Conservation (phyloP, 768 basidiomycete species). For the Candolleomyces aberdarensis region DNA sequence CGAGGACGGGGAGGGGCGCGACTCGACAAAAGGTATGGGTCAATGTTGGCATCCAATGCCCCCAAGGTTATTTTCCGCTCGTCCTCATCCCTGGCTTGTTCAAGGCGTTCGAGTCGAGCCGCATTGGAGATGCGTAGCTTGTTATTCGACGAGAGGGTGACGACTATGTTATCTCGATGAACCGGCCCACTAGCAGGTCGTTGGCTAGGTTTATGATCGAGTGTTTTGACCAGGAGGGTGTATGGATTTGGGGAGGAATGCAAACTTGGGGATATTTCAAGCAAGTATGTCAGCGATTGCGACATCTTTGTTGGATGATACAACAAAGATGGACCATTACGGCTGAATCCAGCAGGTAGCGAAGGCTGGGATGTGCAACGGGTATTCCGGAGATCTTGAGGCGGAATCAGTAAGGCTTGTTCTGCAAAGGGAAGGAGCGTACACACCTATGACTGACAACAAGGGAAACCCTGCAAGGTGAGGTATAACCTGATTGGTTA, state of each 20-base stretch:
- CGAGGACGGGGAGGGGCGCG: no score
- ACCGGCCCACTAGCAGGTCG: neutral
- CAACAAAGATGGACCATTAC: conserved; percentile 28
- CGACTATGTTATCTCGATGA: neutral
- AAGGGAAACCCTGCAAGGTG: conserved; percentile 50
- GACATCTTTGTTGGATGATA: conserved; percentile 38
- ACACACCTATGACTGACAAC: conserved; percentile 59
- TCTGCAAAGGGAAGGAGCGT: conserved; percentile 1
- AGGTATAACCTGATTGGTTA: conserved; percentile 42
- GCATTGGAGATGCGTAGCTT: conserved; percentile 19
- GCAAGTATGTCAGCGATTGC: conserved; percentile 29
- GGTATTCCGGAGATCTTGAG: conserved; percentile 49
- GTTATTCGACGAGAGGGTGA: conserved; percentile 4
- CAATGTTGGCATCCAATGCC: no score
- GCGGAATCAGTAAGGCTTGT: conserved; percentile 10
- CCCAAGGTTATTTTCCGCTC: neutral
- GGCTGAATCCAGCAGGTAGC: conserved; percentile 24
- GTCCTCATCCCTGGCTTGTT: conserved; percentile 16
- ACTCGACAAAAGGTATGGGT: no score
- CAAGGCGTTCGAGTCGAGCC: conserved; percentile 13
- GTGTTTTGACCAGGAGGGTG: conserved; percentile 26
- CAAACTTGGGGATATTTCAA: conserved; percentile 16
- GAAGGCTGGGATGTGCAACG: conserved; percentile 28
- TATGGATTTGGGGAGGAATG: conserved; percentile 33
- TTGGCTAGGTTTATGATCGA: conserved; percentile 18